Percentiles rank a stretch among this genome's conserved stretches.
phyloP scores from a whole-genome alignment of 305 asterid species.

The Plantago lanceolata region DNA sequence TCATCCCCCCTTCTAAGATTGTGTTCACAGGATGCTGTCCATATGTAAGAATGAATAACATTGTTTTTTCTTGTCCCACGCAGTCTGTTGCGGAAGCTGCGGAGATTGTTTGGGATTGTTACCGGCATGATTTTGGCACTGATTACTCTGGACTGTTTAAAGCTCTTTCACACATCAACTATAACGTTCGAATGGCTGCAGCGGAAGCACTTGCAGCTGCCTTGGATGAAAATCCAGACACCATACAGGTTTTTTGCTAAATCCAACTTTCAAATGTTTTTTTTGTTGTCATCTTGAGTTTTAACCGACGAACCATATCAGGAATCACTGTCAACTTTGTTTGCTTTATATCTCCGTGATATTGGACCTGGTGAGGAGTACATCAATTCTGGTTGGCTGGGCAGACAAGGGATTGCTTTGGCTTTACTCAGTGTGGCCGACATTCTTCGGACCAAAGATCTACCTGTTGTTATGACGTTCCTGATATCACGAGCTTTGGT shows the following conservation, averaged over 20 bases:
- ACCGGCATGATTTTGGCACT: conserved; percentile 79
- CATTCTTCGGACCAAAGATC: conserved; percentile 90
- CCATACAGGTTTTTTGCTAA: conserved; percentile 59
- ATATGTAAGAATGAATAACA: conserved; percentile 15
- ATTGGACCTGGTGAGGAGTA: conserved; percentile 54
- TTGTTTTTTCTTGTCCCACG: conserved; percentile 21
- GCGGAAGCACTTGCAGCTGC: conserved; percentile 99
- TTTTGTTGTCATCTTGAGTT: conserved; percentile 16
- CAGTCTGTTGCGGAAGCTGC: conserved; percentile 94
- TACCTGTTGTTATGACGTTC: conserved; percentile 97
- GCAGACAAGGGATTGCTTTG: conserved; percentile 95
- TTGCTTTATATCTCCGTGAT: conserved; percentile 81
- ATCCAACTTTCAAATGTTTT: conserved; percentile 19
- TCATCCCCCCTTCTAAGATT: no score
- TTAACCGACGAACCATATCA: conserved; percentile 34
- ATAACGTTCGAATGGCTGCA: conserved; percentile 88
- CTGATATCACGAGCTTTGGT: conserved; percentile 98
- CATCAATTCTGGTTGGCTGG: conserved; percentile 81
- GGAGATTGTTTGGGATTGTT: conserved; percentile 90
- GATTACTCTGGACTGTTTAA: conserved; percentile 81
- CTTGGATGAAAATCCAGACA: conserved; percentile 93
- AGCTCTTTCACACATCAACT: conserved; percentile 84
- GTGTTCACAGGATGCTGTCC: no score
- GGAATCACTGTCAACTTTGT: conserved; percentile 86
- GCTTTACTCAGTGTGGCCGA: conserved; percentile 83